Evolutionary conservation across 78 protist species (phyloP).

Genomic region (Salpingoeca rosetta): DNA sequence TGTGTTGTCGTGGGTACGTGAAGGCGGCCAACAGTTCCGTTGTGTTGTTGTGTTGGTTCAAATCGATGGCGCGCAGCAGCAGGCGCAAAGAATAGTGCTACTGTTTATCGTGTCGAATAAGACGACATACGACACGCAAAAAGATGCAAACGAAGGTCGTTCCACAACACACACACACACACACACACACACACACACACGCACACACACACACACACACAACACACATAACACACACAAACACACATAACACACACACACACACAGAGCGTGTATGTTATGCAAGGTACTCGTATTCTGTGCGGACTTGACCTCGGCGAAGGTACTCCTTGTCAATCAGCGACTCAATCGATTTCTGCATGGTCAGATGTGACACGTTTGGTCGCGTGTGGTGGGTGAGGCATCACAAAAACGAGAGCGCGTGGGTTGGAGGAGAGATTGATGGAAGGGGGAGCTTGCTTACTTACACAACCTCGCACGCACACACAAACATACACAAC

Average conservation of each 20-base stretch:
- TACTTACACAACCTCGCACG: background rate
- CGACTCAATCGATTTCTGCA: conserved; percentile 72
- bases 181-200: conserved; percentile 6
- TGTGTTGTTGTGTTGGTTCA: no score
- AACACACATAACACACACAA: background rate
- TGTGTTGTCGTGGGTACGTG: no score
- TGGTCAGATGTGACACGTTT: conserved; percentile 19
- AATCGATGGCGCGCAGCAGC: no score
- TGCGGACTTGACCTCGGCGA: no score
- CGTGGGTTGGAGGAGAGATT: background rate
- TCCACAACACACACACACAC: background rate
- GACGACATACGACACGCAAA: no score
- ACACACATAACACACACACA: no score
- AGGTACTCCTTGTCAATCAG: conserved; percentile 57
- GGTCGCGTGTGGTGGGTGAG: conserved; percentile 5
- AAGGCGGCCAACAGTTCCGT: no score
- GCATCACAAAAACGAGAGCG: background rate
- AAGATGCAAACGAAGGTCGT: background rate
- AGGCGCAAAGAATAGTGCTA: no score
- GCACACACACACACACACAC: background rate
- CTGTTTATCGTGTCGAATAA: no score
- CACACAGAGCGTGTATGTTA: no score
- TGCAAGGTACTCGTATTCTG: no score
- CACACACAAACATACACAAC: background rate
- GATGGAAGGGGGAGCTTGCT: background rate